Conservation (phyloP, 108 stramenopile genomes). For the Skeletonema potamos region DNA sequence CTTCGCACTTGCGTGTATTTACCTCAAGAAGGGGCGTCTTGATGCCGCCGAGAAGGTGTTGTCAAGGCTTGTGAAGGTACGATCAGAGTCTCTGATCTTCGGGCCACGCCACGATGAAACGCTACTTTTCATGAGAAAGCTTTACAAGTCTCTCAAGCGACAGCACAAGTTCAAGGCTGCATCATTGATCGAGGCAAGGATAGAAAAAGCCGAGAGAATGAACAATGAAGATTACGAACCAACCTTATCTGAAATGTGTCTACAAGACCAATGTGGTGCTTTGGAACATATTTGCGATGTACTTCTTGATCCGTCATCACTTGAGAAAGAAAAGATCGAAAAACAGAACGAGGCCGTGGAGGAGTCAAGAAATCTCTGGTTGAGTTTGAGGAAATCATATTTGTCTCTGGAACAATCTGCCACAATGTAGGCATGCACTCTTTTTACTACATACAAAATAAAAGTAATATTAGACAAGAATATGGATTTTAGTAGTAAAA, state of each 20-base stretch:
- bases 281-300: constrained; percentile 19
- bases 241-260: constrained; percentile 9
- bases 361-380: constrained; percentile 33
- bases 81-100: constrained; percentile 17
- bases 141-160: constrained; percentile 20
- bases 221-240: constrained; percentile 4
- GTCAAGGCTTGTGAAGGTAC: constrained; percentile 27
- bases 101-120: constrained; percentile 39
- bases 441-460: too few relatives aligned
- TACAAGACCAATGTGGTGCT: constrained; percentile 25
- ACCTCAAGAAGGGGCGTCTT: constrained; percentile 17
- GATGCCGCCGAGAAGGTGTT: constrained; percentile 27
- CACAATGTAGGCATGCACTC: background rate
- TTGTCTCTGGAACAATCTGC: background rate
- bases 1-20: constrained; percentile 29
- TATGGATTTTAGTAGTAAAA: background rate
- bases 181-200: constrained; percentile 5
- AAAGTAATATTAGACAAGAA: background rate
- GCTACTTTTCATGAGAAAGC: constrained; percentile 18
- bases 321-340: constrained; percentile 21
- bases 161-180: constrained; percentile 39
- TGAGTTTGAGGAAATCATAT: constrained; percentile 5
- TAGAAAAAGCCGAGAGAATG: background rate
- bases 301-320: constrained; percentile 29
- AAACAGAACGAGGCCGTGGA: constrained; percentile 20